Evolutionary conservation across 768 basidiomycete species (phyloP).

Genomic region (Leccinum truebloodii): DNA sequence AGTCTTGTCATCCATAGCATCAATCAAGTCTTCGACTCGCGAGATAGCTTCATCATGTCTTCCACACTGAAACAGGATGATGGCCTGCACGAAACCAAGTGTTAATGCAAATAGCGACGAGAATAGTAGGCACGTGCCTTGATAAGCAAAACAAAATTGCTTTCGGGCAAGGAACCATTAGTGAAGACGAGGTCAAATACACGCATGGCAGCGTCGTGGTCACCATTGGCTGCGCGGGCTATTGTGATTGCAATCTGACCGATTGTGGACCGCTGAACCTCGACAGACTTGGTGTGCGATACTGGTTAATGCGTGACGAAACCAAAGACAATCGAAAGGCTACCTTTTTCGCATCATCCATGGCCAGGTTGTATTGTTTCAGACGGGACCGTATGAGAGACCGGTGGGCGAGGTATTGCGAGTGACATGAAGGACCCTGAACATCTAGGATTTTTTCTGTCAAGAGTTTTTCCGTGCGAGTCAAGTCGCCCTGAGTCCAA

Average conservation of each 20-base stretch:
- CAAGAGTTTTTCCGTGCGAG: no score
- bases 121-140: not conserved
- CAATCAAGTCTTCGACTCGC: slow-evolving; percentile 4
- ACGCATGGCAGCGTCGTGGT: slow-evolving; percentile 2
- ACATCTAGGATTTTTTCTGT: no score
- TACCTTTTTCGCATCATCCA: no score
- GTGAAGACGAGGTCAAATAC: slow-evolving; percentile 13
- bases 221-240: not conserved
- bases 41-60: not conserved
- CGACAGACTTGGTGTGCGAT: not conserved
- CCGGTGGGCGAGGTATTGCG: no score
- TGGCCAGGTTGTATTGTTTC: no score
- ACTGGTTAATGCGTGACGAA: not conserved
- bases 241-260: slow-evolving; percentile 12
- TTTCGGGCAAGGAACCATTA: not conserved
- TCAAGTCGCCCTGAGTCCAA: no score
- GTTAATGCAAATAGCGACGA: not conserved
- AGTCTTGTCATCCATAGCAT: not conserved
- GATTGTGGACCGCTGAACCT: slow-evolving; percentile 7
- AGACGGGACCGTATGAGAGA: no score
- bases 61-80: slow-evolving; percentile 9
- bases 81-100: not conserved
- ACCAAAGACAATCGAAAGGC: no score
- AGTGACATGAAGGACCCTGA: no score
- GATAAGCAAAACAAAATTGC: slow-evolving; percentile 8